phyloP scores from a whole-genome alignment of 2,329 filamentous ascomycete genomes.

The Trichoderma gracile region DNA sequence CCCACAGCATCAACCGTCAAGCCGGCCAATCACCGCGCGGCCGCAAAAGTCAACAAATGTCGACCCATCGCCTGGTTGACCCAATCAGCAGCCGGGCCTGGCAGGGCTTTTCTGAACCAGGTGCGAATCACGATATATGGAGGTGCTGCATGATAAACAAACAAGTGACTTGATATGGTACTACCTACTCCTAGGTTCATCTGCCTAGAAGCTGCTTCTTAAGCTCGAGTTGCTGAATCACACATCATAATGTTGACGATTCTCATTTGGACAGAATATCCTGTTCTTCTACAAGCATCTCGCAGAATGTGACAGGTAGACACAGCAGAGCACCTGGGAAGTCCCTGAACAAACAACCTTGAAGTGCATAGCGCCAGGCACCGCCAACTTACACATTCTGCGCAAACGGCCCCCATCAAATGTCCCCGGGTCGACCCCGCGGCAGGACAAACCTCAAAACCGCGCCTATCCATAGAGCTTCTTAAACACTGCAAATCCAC shows the following conservation, averaged over 20 bases:
- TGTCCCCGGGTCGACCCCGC: constrained; percentile 4
- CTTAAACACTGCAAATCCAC: no score
- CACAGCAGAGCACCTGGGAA: no score
- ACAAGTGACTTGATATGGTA: no score
- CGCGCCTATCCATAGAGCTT: not conserved
- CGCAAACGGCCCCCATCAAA: constrained; percentile 4
- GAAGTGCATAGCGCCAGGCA: constrained; percentile 12
- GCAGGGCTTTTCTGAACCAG: constrained; percentile 9
- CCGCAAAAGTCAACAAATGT: constrained; percentile 18
- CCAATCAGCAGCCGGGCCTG: constrained; percentile 23
- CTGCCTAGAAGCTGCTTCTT: not conserved
- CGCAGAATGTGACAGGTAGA: no score
- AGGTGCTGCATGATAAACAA: not conserved
- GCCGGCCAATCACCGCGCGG: no score
- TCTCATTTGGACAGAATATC: no score
- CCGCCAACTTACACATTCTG: constrained; percentile 21
- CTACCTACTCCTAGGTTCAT: no score
- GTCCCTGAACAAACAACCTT: not conserved
- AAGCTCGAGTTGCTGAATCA: not conserved
- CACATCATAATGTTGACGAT: not conserved
- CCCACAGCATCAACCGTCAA: no score
- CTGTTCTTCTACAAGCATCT: no score
- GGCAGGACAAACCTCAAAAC: not conserved
- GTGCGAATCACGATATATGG: not conserved
- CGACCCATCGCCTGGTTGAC: constrained; percentile 19